Conservation (phyloP, 2,329 filamentous ascomycete species). For the Paecilomyces dactylethromorphus region DNA sequence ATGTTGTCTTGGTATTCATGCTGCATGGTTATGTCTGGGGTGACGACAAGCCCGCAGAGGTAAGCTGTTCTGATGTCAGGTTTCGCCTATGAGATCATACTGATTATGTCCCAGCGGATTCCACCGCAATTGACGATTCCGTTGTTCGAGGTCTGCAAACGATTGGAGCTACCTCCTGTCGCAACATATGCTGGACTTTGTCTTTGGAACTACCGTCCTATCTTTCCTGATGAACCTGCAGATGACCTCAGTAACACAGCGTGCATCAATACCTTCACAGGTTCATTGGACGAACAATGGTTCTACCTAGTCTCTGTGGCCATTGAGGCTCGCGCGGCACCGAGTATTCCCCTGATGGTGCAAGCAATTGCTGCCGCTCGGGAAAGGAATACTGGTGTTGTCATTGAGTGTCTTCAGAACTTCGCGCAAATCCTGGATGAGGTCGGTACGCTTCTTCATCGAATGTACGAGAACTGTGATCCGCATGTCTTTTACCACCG, state of each 20-base stretch:
- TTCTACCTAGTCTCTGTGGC: constrained; percentile 95
- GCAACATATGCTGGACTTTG: constrained; percentile 89
- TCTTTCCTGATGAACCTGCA: constrained; percentile 75
- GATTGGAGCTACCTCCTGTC: constrained; percentile 81
- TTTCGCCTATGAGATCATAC: background rate
- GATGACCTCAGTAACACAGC: constrained; percentile 83
- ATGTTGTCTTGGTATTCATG: constrained; percentile 70
- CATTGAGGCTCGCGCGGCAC: constrained; percentile 85
- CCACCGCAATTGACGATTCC: constrained; percentile 79
- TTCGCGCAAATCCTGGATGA: constrained; percentile 88
- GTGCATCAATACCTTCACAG: constrained; percentile 84
- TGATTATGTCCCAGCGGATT: constrained; percentile 44
- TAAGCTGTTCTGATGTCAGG: constrained; percentile 25
- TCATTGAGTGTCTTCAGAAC: constrained; percentile 67
- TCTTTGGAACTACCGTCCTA: constrained; percentile 93
- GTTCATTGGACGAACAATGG: constrained; percentile 94
- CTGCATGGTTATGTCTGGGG: constrained; percentile 89
- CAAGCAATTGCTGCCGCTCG: constrained; percentile 76
- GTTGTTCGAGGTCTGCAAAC: constrained; percentile 66
- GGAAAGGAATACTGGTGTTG: constrained; percentile 59
- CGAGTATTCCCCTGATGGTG: constrained; percentile 83
- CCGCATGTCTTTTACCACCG: constrained; percentile 92
- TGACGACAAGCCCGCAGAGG: constrained; percentile 66
- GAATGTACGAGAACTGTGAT: constrained; percentile 95
- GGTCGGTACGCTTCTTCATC: constrained; percentile 67